Evolutionary conservation across 805 yeast species (phyloP).

Genomic region (Kodamaea sagamina): DNA sequence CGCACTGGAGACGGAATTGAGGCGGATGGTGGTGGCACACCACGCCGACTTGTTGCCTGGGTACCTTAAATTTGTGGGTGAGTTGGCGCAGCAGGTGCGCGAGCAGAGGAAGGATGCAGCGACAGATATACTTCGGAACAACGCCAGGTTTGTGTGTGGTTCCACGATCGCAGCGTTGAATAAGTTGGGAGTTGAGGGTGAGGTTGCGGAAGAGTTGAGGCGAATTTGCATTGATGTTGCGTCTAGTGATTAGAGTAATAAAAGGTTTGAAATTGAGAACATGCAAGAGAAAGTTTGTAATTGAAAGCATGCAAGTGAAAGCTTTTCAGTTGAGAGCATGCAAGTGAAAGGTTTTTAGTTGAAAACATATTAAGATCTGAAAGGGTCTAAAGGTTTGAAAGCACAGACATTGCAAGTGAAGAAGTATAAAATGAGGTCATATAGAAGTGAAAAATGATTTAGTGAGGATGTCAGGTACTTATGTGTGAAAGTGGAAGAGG

Average conservation of each 20-base stretch:
- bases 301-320: too few relatives aligned
- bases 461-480: too few relatives aligned
- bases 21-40: slow-evolving; percentile 2
- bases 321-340: too few relatives aligned
- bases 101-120: slow-evolving; percentile 5
- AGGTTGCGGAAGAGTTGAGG: slow-evolving; percentile 2
- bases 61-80: slow-evolving; percentile 16
- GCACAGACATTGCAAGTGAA: too few relatives aligned
- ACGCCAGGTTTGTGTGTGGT: slow-evolving; percentile 35
- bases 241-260: neutral
- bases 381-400: too few relatives aligned
- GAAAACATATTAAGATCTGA: too few relatives aligned
- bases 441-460: too few relatives aligned
- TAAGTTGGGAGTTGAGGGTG: slow-evolving; percentile 3
- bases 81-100: slow-evolving; percentile 12
- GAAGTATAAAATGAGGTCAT: too few relatives aligned
- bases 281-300: too few relatives aligned
- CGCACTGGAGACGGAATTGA: slow-evolving; percentile 1
- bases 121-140: slow-evolving; percentile 27
- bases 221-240: slow-evolving; percentile 6
- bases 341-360: too few relatives aligned
- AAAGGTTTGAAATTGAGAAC: too few relatives aligned
- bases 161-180: slow-evolving; percentile 15
- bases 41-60: slow-evolving; percentile 14
- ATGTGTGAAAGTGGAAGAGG: too few relatives aligned